Percentiles rank a stretch among this genome's conserved stretches.
These are phyloP conservation scores for Fusarium begoniae DNA, from an alignment of 2,329 filamentous ascomycete species.

Conservation along the genomic window DNA sequence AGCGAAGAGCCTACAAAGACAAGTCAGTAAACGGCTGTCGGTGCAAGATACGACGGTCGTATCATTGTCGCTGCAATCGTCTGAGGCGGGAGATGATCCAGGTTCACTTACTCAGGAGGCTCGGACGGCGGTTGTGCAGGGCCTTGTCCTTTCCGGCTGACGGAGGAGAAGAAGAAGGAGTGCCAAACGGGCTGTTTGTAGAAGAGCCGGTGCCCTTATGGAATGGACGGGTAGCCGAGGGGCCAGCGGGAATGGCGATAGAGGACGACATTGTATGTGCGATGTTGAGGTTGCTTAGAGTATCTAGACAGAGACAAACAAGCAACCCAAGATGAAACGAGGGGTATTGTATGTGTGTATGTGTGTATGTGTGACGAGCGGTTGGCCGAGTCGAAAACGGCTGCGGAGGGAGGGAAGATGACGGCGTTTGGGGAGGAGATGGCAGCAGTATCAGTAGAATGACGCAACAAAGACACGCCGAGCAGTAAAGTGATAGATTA, in stretches of 20 bases:
- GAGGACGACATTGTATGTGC: slow-evolving; percentile 67
- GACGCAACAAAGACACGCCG: slow-evolving; percentile 36
- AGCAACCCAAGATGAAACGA: slow-evolving; percentile 29
- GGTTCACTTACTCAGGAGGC: slow-evolving; percentile 64
- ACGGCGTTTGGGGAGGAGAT: slow-evolving; percentile 3
- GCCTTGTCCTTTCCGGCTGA: slow-evolving; percentile 58
- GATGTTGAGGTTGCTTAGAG: slow-evolving; percentile 8
- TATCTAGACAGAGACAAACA: slow-evolving; percentile 2
- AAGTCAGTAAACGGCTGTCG: slow-evolving; percentile 42
- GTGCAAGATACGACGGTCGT: slow-evolving; percentile 16
- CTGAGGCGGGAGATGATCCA: slow-evolving; percentile 1
- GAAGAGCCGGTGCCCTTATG: slow-evolving; percentile 60
- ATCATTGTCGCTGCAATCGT: slow-evolving; percentile 15
- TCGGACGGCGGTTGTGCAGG: slow-evolving; percentile 66
- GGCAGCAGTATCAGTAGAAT: slow-evolving; percentile 13
- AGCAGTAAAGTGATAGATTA: slow-evolving; percentile 1
- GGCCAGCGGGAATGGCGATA: slow-evolving; percentile 70
- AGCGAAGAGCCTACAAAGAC: slow-evolving; percentile 70
- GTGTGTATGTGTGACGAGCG: slow-evolving; percentile 23
- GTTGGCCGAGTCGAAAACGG: slow-evolving; percentile 19
- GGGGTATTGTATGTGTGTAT: slow-evolving; percentile 28
- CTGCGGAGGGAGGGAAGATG: slow-evolving; percentile 1
- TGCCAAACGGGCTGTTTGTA: slow-evolving; percentile 52
- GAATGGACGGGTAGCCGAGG: slow-evolving; percentile 48
- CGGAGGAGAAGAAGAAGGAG: slow-evolving; percentile 64